A percentile compares a stretch with the other conserved stretches of the same genome.
Conservation (phyloP, 306 rosid genomes). For the Psophocarpus tetragonolobus region DNA sequence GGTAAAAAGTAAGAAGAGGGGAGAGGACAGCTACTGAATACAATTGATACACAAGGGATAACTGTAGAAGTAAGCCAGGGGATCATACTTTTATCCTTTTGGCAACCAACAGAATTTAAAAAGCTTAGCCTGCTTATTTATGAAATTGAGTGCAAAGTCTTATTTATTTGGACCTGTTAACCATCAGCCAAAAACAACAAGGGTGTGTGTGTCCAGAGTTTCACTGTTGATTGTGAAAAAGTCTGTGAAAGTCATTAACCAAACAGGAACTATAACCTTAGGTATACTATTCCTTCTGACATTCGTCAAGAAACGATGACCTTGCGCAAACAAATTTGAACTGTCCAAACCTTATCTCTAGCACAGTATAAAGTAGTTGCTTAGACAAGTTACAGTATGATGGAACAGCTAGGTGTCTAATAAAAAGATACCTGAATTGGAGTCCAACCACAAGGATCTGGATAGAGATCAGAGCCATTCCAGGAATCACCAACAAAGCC, state of each 20-base stretch:
- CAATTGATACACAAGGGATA: background rate
- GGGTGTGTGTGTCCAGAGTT: background rate
- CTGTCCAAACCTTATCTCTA: background rate
- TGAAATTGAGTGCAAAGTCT: conserved; percentile 16
- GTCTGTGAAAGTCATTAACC: background rate
- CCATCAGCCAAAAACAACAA: background rate
- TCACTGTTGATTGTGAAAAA: conserved; percentile 23
- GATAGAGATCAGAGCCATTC: conserved; percentile 98
- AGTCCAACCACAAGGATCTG: conserved; percentile 99
- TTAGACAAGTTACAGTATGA: conserved; percentile 11
- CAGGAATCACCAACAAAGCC: conserved; percentile 93
- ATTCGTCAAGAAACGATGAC: background rate
- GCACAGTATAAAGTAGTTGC: conserved; percentile 27
- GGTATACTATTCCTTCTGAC: background rate
- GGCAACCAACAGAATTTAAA: background rate
- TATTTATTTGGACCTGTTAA: background rate
- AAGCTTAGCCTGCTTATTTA: background rate
- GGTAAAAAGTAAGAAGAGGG: background rate
- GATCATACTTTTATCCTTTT: background rate
- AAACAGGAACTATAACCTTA: background rate
- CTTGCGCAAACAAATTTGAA: conserved; percentile 15
- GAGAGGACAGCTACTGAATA: background rate
- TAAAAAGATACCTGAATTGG: conserved; percentile 76
- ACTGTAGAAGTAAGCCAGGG: background rate
- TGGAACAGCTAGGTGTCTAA: background rate